Conservation (phyloP, 164 flowering plant species). For the Magnolia sinica region DNA sequence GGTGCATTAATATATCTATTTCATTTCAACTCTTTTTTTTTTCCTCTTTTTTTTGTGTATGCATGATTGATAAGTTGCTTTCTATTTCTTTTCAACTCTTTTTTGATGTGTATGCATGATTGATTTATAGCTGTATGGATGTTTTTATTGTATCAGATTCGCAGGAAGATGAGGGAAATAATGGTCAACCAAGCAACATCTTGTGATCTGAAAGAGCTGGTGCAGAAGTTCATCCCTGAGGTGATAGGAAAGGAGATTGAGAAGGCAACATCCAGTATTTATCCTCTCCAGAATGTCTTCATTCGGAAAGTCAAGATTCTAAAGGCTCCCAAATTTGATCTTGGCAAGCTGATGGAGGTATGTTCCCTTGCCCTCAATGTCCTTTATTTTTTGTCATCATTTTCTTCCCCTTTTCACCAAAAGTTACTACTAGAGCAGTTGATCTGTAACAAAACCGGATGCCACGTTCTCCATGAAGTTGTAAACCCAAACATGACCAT, state of each 20-base stretch:
- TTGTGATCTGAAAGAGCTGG: slow-evolving; percentile 37
- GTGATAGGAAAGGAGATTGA: slow-evolving; percentile 40
- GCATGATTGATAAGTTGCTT: not conserved
- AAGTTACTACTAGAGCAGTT: too few relatives aligned
- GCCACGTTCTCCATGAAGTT: not conserved
- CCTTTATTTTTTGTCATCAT: not conserved
- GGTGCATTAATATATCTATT: not conserved
- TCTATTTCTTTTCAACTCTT: not conserved
- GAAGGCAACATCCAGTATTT: slow-evolving; percentile 32
- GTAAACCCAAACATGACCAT: not conserved
- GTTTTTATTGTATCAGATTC: slow-evolving; percentile 21
- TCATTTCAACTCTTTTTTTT: not conserved
- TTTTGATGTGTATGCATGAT: not conserved
- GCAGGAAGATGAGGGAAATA: slow-evolving; percentile 37
- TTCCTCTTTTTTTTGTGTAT: not conserved
- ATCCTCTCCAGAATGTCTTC: slow-evolving; percentile 39
- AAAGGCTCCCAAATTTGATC: slow-evolving; percentile 43
- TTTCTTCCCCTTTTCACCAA: not conserved
- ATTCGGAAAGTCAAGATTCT: slow-evolving; percentile 38
- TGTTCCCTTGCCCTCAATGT: not conserved
- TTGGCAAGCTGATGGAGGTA: slow-evolving; percentile 43
- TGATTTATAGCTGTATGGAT: not conserved
- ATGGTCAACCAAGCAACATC: slow-evolving; percentile 37
- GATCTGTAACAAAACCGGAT: too few relatives aligned
- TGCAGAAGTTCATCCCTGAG: slow-evolving; percentile 37